Conservation (phyloP, 2,329 filamentous ascomycete species). For the Xylariaceae sp. region DNA sequence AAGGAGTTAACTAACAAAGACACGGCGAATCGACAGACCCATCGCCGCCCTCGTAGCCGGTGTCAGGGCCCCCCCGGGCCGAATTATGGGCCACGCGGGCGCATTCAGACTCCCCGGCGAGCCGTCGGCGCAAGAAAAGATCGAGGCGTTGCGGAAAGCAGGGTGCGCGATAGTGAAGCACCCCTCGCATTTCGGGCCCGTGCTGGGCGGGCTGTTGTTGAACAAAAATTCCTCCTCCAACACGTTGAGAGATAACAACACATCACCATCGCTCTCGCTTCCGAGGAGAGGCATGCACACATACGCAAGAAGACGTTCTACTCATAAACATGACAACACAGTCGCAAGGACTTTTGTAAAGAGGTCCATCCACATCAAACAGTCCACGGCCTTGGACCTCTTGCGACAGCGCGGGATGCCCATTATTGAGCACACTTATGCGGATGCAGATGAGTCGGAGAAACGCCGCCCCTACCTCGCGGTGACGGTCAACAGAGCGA, state of each 20-base stretch:
- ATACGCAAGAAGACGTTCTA: conserved; percentile 28
- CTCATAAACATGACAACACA: no score
- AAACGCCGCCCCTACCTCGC: conserved; percentile 50
- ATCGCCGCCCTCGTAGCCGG: conserved; percentile 69
- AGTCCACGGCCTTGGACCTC: conserved; percentile 48
- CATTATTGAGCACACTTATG: conserved; percentile 27
- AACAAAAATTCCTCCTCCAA: no score
- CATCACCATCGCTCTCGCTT: no score
- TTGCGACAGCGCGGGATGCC: conserved; percentile 46
- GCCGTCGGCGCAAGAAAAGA: conserved; percentile 59
- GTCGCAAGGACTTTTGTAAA: no score
- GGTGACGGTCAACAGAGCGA: conserved; percentile 60
- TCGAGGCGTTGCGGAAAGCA: conserved; percentile 57
- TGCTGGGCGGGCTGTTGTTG: conserved; percentile 60
- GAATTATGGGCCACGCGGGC: conserved; percentile 75
- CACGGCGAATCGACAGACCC: conserved; percentile 42
- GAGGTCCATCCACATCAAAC: conserved; percentile 50
- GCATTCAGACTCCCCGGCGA: conserved; percentile 66
- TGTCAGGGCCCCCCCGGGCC: conserved; percentile 54
- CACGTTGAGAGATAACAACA: no score
- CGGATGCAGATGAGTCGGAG: conserved; percentile 14
- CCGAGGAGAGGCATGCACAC: conserved; percentile 52
- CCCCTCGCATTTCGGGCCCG: conserved; percentile 66
- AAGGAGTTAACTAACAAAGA: background rate
- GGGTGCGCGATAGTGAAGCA: conserved; percentile 69